Percentiles rank a stretch among this genome's conserved stretches.
Conservation (phyloP, 352 stramenopile genomes). For the Phytopythium litorale region DNA sequence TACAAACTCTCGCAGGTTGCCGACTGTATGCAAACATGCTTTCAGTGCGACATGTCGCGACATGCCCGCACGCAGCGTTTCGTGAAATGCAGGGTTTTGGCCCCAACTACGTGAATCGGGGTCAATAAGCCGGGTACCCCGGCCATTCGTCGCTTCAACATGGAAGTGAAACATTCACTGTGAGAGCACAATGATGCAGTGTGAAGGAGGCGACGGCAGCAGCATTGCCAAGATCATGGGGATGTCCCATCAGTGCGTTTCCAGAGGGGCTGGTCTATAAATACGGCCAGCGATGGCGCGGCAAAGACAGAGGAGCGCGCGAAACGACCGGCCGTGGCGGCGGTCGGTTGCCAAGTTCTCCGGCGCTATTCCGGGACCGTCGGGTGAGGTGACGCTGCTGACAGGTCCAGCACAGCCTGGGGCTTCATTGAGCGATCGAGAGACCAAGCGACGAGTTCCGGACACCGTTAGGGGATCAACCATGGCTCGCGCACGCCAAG, state of each 20-base stretch:
- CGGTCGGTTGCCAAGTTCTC: neutral
- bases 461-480: neutral
- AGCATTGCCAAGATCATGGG: neutral
- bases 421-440: constrained; percentile 8
- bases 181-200: too few species aligned
- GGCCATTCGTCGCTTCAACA: neutral
- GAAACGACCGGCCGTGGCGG: neutral
- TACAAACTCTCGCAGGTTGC: too few species aligned
- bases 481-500: neutral
- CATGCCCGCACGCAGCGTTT: too few species aligned
- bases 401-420: neutral
- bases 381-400: neutral
- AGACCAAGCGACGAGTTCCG: neutral
- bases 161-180: too few species aligned
- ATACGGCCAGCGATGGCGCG: neutral
- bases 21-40: too few species aligned
- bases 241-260: neutral
- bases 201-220: neutral
- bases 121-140: too few species aligned
- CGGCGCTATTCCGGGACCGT: neutral
- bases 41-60: too few species aligned
- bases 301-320: neutral
- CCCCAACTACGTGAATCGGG: too few species aligned
- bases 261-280: neutral
- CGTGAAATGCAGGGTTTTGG: too few species aligned